A percentile compares a stretch with the other conserved stretches of the same genome.
Conservation (phyloP, 1,284 basidiomycete genomes). For the Xanthoconium separans region DNA sequence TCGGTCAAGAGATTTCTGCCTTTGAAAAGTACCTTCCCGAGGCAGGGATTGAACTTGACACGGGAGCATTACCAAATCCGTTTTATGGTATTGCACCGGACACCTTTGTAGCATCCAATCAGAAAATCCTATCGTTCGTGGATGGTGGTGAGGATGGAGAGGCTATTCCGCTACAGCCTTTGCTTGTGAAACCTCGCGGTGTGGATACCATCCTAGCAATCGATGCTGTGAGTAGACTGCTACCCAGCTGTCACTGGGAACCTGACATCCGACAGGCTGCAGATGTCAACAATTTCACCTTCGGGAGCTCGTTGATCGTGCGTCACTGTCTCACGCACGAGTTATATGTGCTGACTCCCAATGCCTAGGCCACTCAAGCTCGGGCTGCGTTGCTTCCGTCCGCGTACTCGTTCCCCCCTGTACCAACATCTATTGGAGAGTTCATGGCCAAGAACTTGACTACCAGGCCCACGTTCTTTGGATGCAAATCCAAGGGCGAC, state of each 20-base stretch:
- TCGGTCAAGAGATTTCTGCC: background rate
- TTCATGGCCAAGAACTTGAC: constrained; percentile 39
- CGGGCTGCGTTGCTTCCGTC: constrained; percentile 38
- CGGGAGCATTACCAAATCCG: constrained; percentile 39
- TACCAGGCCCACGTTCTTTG: constrained; percentile 45
- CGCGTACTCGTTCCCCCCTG: constrained; percentile 42
- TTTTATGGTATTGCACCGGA: constrained; percentile 39
- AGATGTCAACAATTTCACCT: constrained; percentile 36
- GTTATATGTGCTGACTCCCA: background rate
- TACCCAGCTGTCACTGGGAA: background rate
- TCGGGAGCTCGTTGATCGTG: constrained; percentile 44
- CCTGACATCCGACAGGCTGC: constrained; percentile 22
- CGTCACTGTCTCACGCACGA: constrained; percentile 14
- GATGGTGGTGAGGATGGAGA: constrained; percentile 47
- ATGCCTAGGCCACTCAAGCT: constrained; percentile 37
- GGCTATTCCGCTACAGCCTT: constrained; percentile 49
- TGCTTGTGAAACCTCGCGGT: constrained; percentile 49
- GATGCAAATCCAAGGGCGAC: constrained; percentile 33
- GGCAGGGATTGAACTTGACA: background rate
- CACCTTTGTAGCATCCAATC: constrained; percentile 38
- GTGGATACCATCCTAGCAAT: constrained; percentile 55
- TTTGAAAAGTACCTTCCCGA: background rate
- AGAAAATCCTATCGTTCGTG: constrained; percentile 36
- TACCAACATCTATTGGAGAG: constrained; percentile 35
- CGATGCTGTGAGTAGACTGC: constrained; percentile 40